phyloP scores from a whole-genome alignment of 1,284 basidiomycete species.

The Ganoderma sinense region DNA sequence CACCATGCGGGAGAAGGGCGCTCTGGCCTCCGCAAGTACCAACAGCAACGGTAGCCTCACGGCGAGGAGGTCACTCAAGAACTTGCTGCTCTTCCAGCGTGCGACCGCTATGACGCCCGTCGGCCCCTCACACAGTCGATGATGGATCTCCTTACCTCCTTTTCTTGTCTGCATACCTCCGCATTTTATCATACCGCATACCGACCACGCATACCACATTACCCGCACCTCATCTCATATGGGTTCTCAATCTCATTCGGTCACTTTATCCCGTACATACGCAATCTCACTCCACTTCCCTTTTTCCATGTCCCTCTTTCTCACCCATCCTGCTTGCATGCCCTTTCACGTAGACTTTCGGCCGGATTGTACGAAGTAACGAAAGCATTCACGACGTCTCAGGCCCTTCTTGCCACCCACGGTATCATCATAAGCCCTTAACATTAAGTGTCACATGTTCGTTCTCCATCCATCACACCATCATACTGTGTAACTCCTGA shows the following conservation, averaged over 20 bases:
- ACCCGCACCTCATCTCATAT: background rate
- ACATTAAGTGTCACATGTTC: background rate
- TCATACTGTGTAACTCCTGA: background rate
- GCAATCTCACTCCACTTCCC: background rate
- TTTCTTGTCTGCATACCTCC: slow-evolving; percentile 2
- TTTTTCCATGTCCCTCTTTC: background rate
- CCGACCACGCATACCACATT: slow-evolving; percentile 1
- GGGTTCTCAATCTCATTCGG: background rate
- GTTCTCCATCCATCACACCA: background rate
- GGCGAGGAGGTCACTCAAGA: slow-evolving; percentile 15
- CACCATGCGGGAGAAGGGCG: background rate
- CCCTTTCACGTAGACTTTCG: background rate
- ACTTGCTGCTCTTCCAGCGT: slow-evolving; percentile 21
- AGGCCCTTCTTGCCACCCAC: background rate
- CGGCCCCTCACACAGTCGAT: background rate
- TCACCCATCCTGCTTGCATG: background rate
- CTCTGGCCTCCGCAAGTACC: background rate
- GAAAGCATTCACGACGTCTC: background rate
- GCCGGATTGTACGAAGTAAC: slow-evolving; percentile 1
- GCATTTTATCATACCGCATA: background rate
- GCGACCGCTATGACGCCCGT: slow-evolving; percentile 16
- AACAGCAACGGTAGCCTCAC: background rate
- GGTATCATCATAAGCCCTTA: slow-evolving; percentile 3
- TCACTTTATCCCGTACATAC: background rate
- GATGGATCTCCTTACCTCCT: background rate